These are phyloP conservation scores for Ochetophila trinervis DNA, from an alignment of 306 rosid species.

Conservation along the genomic window DNA sequence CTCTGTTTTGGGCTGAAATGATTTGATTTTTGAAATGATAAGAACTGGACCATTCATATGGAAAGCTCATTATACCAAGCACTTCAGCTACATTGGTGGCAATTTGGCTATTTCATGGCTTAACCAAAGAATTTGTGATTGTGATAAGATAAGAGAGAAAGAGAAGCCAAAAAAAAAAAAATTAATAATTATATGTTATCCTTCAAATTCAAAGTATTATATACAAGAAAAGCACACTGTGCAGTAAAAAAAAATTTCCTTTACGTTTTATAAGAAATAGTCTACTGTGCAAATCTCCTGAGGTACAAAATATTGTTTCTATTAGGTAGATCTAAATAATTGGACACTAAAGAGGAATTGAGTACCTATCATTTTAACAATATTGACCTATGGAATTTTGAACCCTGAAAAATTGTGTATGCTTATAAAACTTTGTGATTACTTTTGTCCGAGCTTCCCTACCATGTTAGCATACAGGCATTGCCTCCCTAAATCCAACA, in stretches of 20 bases:
- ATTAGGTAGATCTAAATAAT: not conserved
- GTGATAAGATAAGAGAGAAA: no score
- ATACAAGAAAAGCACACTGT: not conserved
- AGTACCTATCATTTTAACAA: conserved; percentile 2
- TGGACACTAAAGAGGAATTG: not conserved
- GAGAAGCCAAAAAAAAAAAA: no score
- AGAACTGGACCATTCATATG: not conserved
- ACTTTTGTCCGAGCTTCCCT: not conserved
- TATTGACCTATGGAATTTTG: not conserved
- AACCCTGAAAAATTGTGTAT: conserved; percentile 3
- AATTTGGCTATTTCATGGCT: no score
- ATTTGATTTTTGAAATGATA: not conserved
- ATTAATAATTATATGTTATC: no score
- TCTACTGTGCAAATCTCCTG: not conserved
- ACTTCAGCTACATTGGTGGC: no score
- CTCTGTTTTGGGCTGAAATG: no score
- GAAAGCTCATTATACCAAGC: conserved; percentile 1
- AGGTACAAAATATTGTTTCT: conserved; percentile 12
- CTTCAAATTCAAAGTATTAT: no score
- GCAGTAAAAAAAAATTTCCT: not conserved
- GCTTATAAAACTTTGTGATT: not conserved
- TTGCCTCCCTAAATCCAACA: conserved; percentile 67
- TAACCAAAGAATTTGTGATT: no score
- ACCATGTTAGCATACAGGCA: conserved; percentile 50
- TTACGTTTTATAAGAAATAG: not conserved